A percentile compares a stretch with the other conserved stretches of the same genome.
Conservation (phyloP, 345 rosid genomes). For the Cardiospermum halicacabum region DNA sequence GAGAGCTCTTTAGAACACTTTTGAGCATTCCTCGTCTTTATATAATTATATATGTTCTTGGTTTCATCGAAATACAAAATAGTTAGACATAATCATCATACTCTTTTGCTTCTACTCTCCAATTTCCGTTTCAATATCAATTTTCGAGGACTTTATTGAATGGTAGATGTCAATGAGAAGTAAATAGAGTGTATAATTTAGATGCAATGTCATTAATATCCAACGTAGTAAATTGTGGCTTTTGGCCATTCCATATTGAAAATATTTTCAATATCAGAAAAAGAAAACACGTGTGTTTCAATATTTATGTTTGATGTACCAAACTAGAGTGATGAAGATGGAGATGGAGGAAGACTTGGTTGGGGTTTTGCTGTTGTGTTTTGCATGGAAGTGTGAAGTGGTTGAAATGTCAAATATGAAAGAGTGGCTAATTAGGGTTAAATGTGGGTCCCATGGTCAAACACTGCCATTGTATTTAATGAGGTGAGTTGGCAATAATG, state of each 20-base stretch:
- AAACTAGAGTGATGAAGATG: too few species aligned
- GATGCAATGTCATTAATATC: conserved; percentile 14
- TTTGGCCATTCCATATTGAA: neutral
- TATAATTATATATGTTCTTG: conserved; percentile 3
- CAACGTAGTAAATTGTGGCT: neutral
- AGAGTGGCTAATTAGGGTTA: neutral
- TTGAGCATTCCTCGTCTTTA: neutral
- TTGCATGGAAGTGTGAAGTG: neutral
- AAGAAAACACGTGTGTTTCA: too few species aligned
- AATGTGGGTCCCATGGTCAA: conserved; percentile 7
- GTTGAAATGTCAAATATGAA: too few species aligned
- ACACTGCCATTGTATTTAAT: conserved; percentile 16
- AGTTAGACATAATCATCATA: conserved; percentile 11
- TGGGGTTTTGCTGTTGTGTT: neutral
- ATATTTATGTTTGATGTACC: too few species aligned
- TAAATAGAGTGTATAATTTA: conserved; percentile 12
- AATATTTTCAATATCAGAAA: too few species aligned
- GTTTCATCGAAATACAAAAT: conserved; percentile 1
- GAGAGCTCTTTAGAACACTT: conserved; percentile 2
- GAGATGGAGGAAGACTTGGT: too few species aligned
- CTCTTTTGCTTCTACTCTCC: conserved; percentile 9
- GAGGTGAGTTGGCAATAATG: conserved; percentile 12
- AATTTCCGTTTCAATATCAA: neutral
- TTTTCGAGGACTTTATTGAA: too few species aligned
- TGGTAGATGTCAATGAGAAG: neutral